Percentiles rank a stretch among this genome's conserved stretches.
phyloP scores from a whole-genome alignment of 2,329 filamentous ascomycete genomes.

The Colletotrichum melonis region DNA sequence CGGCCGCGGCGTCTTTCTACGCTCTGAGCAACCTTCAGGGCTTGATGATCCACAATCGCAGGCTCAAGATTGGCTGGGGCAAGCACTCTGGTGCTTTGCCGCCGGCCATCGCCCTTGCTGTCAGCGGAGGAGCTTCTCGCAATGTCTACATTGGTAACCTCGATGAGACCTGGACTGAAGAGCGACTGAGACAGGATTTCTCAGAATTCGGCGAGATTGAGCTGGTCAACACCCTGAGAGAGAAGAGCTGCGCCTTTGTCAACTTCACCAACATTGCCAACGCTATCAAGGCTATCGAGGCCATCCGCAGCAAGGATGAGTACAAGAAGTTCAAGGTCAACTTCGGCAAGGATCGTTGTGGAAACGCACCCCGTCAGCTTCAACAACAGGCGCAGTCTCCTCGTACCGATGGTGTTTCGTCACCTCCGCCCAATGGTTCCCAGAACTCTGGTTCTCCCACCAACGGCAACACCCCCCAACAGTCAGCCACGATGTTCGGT shows the following conservation, averaged over 20 bases:
- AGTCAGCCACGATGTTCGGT: slow-evolving; percentile 73
- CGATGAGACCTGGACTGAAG: slow-evolving; percentile 97
- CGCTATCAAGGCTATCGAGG: slow-evolving; percentile 99
- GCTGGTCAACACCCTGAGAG: slow-evolving; percentile 92
- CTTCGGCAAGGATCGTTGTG: slow-evolving; percentile 98
- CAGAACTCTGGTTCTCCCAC: slow-evolving; percentile 64
- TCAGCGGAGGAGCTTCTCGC: slow-evolving; percentile 95
- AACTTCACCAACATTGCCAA: slow-evolving; percentile 99
- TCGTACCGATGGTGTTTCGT: slow-evolving; percentile 68
- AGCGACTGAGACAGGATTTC: slow-evolving; percentile 95
- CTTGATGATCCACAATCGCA: slow-evolving; percentile 98
- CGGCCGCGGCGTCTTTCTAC: slow-evolving; percentile 97
- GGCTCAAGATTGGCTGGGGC: slow-evolving; percentile 98
- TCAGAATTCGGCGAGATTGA: slow-evolving; percentile 98
- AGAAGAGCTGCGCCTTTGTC: slow-evolving; percentile 99
- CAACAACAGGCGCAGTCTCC: slow-evolving; percentile 74
- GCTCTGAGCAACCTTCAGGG: slow-evolving; percentile 97
- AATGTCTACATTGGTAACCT: slow-evolving; percentile 99
- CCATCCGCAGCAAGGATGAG: slow-evolving; percentile 92
- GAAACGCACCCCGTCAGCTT: slow-evolving; percentile 92
- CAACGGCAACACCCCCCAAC: slow-evolving; percentile 64
- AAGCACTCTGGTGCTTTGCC: slow-evolving; percentile 98
- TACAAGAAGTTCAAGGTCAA: slow-evolving; percentile 99
- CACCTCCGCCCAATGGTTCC: slow-evolving; percentile 69
- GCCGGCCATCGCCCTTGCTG: slow-evolving; percentile 93